Conservation (phyloP, 106 monocot genomes). For the Allium fistulosum region DNA sequence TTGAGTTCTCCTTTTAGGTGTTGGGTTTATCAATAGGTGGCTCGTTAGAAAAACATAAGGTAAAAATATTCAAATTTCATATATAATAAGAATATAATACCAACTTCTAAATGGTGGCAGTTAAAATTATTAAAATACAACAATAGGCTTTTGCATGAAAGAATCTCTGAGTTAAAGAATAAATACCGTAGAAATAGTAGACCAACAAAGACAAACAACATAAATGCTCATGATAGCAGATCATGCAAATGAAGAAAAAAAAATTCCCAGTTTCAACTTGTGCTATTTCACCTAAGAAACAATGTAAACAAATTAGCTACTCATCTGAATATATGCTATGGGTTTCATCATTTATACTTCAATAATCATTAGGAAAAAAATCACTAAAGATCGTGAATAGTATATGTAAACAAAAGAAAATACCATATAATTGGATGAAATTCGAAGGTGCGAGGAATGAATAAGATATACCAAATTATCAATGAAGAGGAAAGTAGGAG, state of each 20-base stretch:
- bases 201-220: constrained; percentile 74
- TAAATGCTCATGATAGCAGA: too few relatives aligned
- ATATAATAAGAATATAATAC: neutral
- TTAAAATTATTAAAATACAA: neutral
- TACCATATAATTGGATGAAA: constrained; percentile 63
- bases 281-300: neutral
- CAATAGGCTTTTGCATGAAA: neutral
- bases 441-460: constrained; percentile 34
- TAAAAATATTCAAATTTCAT: neutral
- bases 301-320: neutral
- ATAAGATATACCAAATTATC: too few relatives aligned
- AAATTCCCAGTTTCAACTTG: neutral
- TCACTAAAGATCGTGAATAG: neutral
- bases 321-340: neutral
- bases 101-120: neutral
- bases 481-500: too few relatives aligned
- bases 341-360: neutral
- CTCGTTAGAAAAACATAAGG: constrained; percentile 35
- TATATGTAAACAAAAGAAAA: neutral
- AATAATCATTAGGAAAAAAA: neutral
- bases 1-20: constrained; percentile 14
- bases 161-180: neutral
- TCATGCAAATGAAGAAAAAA: neutral
- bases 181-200: constrained; percentile 59
- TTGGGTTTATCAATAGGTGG: constrained; percentile 31